Evolutionary conservation across 352 stramenopile genomes (phyloP), one percentile per base, ranked within the genome.

Genomic region (Globisporangium perplexum): DNA sequence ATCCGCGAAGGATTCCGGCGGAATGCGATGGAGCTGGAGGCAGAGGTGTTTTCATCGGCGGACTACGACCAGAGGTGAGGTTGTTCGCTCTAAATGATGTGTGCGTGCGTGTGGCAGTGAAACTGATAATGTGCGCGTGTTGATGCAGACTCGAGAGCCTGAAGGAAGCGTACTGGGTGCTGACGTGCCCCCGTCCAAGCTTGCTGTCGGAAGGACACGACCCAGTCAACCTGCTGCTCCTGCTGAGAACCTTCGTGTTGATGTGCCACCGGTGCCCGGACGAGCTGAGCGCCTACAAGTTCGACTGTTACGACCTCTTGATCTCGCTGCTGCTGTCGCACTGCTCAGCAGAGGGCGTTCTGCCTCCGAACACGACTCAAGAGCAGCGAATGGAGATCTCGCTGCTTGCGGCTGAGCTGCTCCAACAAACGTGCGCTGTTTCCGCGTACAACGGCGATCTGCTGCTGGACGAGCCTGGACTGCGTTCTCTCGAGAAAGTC

Each of bases 131-230:
- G 23, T 53, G 35, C 42, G 31, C 39, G 57, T 33, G 38, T 7
- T 31, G 41, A 24, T 47, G 23, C 57, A 74, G 63, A 31, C 62
- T 92, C 23, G 46, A 58, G 20, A 49, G 61, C n/a, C 59, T 92
- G 20, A 62, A 71, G 47, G 77, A 89, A 53, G 80, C 79, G 0
- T 92, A 88, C 55, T 61, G 59, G 38, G 65, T 95, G 22, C 58
- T 93, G 22, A 90, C 77, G 12, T 83, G 66, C 30, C 83, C 81
- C 55, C 68, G 85, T 26, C 50, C 68, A 39, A 93, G 75, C 2
- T 63, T 93, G 15, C 66, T 95, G 22, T 83, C 72, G 18, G 50
- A 64, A 45, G 77, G 83, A 1, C 78, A 92, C 47, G 85, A 95
- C 36, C 80, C 83, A 26, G 63, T 82, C 1, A 88, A 88, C 31